phyloP scores from a whole-genome alignment of 2,329 filamentous ascomycete genomes.

The Huntiella omanensis region DNA sequence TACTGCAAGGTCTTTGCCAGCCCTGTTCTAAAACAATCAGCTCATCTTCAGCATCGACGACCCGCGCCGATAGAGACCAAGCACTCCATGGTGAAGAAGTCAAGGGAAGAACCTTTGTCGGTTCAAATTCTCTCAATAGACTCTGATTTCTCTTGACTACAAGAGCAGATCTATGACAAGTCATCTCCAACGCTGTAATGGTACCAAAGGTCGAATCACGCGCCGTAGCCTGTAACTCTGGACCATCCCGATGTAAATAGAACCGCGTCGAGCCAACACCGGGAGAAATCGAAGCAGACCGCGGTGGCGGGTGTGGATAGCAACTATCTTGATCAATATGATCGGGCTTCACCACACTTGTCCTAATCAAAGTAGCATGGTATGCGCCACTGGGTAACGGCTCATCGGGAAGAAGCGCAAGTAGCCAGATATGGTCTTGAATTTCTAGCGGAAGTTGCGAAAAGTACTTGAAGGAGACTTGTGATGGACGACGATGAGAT shows the following conservation, averaged over 20 bases:
- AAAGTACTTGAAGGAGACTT: conserved; percentile 3
- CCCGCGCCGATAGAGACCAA: conserved; percentile 5
- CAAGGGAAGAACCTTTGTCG: neutral
- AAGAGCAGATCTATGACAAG: conserved; percentile 1
- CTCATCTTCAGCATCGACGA: conserved; percentile 1
- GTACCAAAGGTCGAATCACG: conserved; percentile 1
- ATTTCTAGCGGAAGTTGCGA: conserved; percentile 7
- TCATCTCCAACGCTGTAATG: neutral
- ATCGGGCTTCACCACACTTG: neutral
- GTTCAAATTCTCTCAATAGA: neutral
- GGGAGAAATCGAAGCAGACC: neutral
- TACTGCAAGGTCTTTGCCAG: conserved; percentile 7
- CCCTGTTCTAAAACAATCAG: conserved; percentile 8
- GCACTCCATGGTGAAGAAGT: conserved; percentile 6
- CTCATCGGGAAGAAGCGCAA: neutral
- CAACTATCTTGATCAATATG: neutral
- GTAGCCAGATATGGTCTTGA: conserved; percentile 7
- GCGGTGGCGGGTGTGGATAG: neutral
- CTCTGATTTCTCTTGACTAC: neutral
- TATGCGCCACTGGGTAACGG: conserved; percentile 3
- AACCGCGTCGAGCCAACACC: neutral
- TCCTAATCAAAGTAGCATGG: conserved; percentile 7
- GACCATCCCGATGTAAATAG: conserved; percentile 8
- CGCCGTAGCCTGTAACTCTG: conserved; percentile 1
- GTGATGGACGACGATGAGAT: neutral